Conservation (phyloP, 192 early-diverging fungal genomes). For the Radiomyces spectabilis region DNA sequence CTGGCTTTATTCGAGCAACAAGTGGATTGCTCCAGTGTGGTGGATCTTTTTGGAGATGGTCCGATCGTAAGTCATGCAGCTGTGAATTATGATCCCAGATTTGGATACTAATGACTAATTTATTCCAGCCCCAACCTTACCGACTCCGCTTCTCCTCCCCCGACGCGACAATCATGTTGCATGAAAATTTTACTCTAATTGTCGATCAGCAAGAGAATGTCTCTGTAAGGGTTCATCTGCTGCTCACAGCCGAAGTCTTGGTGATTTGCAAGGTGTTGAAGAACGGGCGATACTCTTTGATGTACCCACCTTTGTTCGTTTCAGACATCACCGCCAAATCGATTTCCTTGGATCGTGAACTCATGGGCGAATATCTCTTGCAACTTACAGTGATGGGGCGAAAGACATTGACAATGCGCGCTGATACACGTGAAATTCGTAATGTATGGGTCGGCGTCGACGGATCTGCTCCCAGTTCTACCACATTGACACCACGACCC, state of each 20-base stretch:
- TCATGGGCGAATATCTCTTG: conserved; percentile 9
- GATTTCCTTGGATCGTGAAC: conserved; percentile 1
- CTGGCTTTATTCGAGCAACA: conserved; percentile 30
- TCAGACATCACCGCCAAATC: conserved; percentile 29
- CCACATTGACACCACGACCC: neutral
- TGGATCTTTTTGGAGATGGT: conserved; percentile 43
- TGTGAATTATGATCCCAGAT: neutral
- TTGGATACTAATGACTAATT: neutral
- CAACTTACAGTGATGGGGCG: conserved; percentile 1
- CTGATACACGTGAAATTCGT: conserved; percentile 2
- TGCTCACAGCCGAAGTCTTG: conserved; percentile 28
- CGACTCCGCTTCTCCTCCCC: conserved; percentile 10
- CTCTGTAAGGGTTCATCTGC: conserved; percentile 23
- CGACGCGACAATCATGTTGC: conserved; percentile 2
- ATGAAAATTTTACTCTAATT: conserved; percentile 17
- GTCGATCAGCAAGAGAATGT: conserved; percentile 1
- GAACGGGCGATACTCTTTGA: conserved; percentile 25
- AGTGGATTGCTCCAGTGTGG: conserved; percentile 31
- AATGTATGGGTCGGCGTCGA: conserved; percentile 9
- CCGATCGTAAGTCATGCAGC: conserved; percentile 30
- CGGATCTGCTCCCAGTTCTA: neutral
- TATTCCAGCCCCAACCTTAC: conserved; percentile 7
- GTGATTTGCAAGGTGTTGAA: conserved; percentile 12
- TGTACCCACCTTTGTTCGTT: conserved; percentile 41
- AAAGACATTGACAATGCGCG: conserved; percentile 1